Evolutionary conservation across 1,284 basidiomycete species (phyloP).

Genomic region (Naganishia sp.): DNA sequence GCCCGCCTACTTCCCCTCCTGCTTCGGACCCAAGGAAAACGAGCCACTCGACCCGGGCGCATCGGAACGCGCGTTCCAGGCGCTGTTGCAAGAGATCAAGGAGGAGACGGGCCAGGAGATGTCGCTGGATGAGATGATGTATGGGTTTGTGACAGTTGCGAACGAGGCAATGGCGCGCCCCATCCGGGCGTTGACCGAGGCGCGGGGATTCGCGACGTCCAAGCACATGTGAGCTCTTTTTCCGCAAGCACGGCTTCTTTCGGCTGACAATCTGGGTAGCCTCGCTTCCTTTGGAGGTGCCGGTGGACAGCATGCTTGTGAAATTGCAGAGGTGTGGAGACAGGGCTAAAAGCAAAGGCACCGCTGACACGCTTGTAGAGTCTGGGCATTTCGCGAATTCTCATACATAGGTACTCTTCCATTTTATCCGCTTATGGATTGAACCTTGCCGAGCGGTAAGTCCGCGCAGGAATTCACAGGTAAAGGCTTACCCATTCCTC

Average conservation of each 20-base stretch:
- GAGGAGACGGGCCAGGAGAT: conserved; percentile 56
- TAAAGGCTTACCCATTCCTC: background rate
- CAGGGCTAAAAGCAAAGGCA: background rate
- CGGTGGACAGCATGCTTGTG: conserved; percentile 88
- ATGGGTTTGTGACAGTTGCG: conserved; percentile 79
- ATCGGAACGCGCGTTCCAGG: conserved; percentile 65
- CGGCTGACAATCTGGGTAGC: conserved; percentile 47
- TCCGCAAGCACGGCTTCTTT: too few relatives aligned
- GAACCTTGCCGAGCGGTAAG: conserved; percentile 78
- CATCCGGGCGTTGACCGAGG: conserved; percentile 88
- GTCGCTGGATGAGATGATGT: conserved; percentile 76
- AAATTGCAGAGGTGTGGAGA: conserved; percentile 62
- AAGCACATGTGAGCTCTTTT: conserved; percentile 67
- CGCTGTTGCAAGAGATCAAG: conserved; percentile 69
- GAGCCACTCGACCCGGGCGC: conserved; percentile 75
- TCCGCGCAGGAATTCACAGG: background rate
- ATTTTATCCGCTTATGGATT: conserved; percentile 89
- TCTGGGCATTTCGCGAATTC: conserved; percentile 77
- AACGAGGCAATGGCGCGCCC: conserved; percentile 89
- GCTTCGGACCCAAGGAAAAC: conserved; percentile 82
- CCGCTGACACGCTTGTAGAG: background rate
- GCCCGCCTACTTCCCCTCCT: conserved; percentile 79
- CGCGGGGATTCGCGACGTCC: conserved; percentile 77
- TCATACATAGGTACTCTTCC: conserved; percentile 82
- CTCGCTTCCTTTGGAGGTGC: conserved; percentile 88